These are phyloP conservation scores for Casuarina glauca DNA, from an alignment of 306 rosid genomes.

Conservation along the genomic window DNA sequence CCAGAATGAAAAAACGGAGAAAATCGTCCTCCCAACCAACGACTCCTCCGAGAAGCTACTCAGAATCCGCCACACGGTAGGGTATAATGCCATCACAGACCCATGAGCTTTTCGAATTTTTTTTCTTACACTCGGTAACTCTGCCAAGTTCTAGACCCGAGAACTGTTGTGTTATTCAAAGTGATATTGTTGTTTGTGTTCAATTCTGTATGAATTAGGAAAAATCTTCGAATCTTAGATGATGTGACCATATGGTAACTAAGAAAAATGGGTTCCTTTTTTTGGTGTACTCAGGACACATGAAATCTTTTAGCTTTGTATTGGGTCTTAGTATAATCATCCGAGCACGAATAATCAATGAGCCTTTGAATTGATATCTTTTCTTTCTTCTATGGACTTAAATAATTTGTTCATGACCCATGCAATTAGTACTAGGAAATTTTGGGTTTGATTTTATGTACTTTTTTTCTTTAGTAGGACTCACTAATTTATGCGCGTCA, in stretches of 20 bases:
- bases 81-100: background rate
- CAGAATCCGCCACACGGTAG: constrained; percentile 92
- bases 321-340: background rate
- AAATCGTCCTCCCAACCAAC: constrained; percentile 76
- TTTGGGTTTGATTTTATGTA: background rate
- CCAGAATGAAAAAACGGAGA: constrained; percentile 23
- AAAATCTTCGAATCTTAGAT: background rate
- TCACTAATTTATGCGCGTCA: constrained; percentile 20
- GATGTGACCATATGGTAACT: background rate
- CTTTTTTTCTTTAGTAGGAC: constrained; percentile 19
- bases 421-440: background rate
- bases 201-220: background rate
- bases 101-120: background rate
- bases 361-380: background rate
- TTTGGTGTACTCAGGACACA: background rate
- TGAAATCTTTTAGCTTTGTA: background rate
- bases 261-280: background rate
- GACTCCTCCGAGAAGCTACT: constrained; percentile 77
- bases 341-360: background rate
- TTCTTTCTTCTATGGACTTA: background rate
- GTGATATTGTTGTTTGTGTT: background rate
- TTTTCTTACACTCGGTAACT: background rate
- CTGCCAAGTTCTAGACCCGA: background rate
- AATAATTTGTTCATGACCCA: background rate
- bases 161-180: background rate